A percentile compares a stretch with the other conserved stretches of the same genome.
Evolutionary conservation across 2,329 filamentous ascomycete species (phyloP).

Genomic region (Claviceps citrina): DNA sequence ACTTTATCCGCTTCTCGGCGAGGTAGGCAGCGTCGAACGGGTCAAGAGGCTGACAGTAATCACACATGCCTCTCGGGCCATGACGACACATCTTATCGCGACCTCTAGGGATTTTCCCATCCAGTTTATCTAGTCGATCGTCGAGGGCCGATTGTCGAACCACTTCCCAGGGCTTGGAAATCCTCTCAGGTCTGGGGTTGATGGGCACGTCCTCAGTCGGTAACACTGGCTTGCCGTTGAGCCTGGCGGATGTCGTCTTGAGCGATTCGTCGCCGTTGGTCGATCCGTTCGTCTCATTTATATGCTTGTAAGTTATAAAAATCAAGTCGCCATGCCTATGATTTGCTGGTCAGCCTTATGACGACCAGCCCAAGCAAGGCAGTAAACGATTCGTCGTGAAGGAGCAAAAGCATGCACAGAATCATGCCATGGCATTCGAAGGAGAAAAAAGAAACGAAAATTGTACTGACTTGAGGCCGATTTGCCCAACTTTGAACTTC

Average conservation of each 20-base stretch:
- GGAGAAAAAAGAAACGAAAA: background rate
- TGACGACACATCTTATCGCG: conserved; percentile 89
- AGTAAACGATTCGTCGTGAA: background rate
- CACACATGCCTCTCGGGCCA: conserved; percentile 95
- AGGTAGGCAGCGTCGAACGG: conserved; percentile 84
- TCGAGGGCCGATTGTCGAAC: conserved; percentile 80
- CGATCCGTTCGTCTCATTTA: conserved; percentile 23
- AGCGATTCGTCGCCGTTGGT: conserved; percentile 23
- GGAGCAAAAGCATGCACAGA: background rate
- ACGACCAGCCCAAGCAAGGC: conserved; percentile 12
- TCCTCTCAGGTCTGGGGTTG: conserved; percentile 49
- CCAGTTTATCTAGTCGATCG: conserved; percentile 67
- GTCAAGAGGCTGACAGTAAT: conserved; percentile 95
- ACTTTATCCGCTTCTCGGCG: conserved; percentile 94
- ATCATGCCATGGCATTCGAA: background rate
- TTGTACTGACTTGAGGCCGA: conserved; percentile 39
- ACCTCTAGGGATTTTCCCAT: conserved; percentile 74
- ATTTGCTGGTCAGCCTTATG: background rate
- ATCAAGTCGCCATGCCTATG: conserved; percentile 77
- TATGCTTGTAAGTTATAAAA: conserved; percentile 64
- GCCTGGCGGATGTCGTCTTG: conserved; percentile 41
- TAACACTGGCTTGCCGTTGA: conserved; percentile 64
- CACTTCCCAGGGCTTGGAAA: conserved; percentile 55
- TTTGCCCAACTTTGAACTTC: conserved; percentile 38
- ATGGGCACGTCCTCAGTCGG: conserved; percentile 53